Base-by-base conservation (phyloP, 2,329 filamentous ascomycete genomes). In the Rhexocercosporidium sp. region DNA sequence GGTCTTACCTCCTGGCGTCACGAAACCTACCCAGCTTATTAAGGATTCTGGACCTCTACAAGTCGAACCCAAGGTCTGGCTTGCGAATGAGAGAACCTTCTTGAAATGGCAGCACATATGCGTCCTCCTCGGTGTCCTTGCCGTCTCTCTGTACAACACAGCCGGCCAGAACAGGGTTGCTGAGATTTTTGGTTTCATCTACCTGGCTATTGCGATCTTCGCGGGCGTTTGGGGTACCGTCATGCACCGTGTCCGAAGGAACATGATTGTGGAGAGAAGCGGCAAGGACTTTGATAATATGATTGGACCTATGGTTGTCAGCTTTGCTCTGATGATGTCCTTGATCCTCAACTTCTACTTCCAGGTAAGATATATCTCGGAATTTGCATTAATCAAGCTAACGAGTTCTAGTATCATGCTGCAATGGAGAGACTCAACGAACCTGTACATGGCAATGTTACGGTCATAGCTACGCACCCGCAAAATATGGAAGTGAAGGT, bases 91-190 rank as follows among this genome's bases (percentile, higher is more conserved):
- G 81, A 91, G 96, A 69, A 99, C 96, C 0, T 99, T 97, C 78
- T 90, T 99, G 79, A 98, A 97, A 80, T 99, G 96, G 96, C 93
- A 98, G 82, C 94, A 98, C 79, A 94, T 99, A 75, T 91, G 89
- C 69, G 88, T 99, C 59, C 85, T 99, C 16, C 88, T 99, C 27
- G 94, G 94, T 44, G 90, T 90, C 25, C 81, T 99, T 34, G 92
- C 93, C 0, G 82, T 99, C 14, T 92, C 91, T 25, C 82, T 99
- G 31, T 97, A 95, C 81, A 95, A 97, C 73, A 93, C 95, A 0
- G 94, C 94, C 0, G 92, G 92, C 7, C 83, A 90, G 72, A 93
- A 96, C 78, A 83, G 83, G n/a, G 79, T 97, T 37, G 94, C 93
- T 0, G 86, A 92, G 73, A 82, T 83, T 44, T 88, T 98, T 76